These are phyloP conservation scores for Lyophyllum atratum DNA, from an alignment of 768 basidiomycete species.

Conservation along the genomic window DNA sequence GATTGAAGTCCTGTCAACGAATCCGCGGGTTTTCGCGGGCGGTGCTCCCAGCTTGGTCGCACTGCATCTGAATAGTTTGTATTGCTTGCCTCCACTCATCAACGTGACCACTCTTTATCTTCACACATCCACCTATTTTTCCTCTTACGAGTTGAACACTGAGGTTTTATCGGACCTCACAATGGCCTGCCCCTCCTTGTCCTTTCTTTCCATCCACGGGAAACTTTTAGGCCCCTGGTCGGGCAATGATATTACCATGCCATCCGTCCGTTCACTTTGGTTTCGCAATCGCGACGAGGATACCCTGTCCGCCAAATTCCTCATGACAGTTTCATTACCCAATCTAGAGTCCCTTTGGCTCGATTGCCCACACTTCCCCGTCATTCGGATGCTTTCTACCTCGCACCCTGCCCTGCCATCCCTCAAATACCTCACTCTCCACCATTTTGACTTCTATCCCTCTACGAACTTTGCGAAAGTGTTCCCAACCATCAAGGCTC, in stretches of 20 bases:
- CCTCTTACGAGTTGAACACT: slow-evolving; percentile 5
- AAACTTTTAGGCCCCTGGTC: slow-evolving; percentile 21
- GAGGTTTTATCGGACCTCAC: slow-evolving; percentile 6
- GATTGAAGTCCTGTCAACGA: neutral
- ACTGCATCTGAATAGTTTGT: slow-evolving; percentile 13
- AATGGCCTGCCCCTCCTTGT: slow-evolving; percentile 22
- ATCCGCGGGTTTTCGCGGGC: slow-evolving; percentile 9
- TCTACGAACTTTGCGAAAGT: slow-evolving; percentile 20
- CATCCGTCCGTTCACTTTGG: slow-evolving; percentile 30
- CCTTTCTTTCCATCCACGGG: slow-evolving; percentile 32
- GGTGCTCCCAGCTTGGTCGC: slow-evolving; percentile 13
- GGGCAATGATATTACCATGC: slow-evolving; percentile 16
- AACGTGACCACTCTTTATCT: slow-evolving; percentile 35
- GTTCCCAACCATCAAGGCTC: slow-evolving; percentile 33
- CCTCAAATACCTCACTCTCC: slow-evolving; percentile 35
- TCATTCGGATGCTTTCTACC: slow-evolving; percentile 3
- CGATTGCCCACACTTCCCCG: slow-evolving; percentile 23
- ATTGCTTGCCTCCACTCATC: slow-evolving; percentile 25
- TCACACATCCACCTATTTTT: slow-evolving; percentile 12
- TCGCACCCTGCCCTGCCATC: slow-evolving; percentile 25
- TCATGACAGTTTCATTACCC: slow-evolving; percentile 30
- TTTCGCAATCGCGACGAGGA: slow-evolving; percentile 17
- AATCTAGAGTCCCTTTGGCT: slow-evolving; percentile 38
- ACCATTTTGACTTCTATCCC: slow-evolving; percentile 21
- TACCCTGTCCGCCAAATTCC: slow-evolving; percentile 24